These are phyloP conservation scores for Hypoxylon crocopeplum DNA, from an alignment of 495 filamentous ascomycete species.

Conservation along the genomic window DNA sequence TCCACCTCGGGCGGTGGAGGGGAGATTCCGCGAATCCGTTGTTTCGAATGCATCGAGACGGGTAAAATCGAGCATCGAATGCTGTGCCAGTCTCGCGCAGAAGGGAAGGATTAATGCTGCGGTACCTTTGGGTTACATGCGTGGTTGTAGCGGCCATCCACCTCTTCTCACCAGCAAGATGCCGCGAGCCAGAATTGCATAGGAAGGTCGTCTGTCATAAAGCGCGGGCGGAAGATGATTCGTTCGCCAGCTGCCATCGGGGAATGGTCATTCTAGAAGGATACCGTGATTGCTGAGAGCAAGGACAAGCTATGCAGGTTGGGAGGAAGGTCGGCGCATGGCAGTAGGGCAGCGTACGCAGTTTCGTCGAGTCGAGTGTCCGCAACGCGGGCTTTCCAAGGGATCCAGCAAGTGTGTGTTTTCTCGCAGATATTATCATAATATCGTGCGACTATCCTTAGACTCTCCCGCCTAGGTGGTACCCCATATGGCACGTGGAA, in stretches of 20 bases:
- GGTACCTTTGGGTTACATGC: conserved; percentile 17
- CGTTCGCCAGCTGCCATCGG: conserved; percentile 37
- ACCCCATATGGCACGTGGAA: conserved; percentile 36
- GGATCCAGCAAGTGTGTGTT: conserved; percentile 15
- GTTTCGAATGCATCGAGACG: conserved; percentile 37
- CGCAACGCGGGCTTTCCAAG: conserved; percentile 10
- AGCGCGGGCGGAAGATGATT: conserved; percentile 18
- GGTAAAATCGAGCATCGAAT: conserved; percentile 33
- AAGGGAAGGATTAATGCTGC: conserved; percentile 15
- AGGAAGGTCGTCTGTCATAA: conserved; percentile 34
- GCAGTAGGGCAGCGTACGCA: conserved; percentile 23
- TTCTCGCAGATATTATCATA: conserved; percentile 34
- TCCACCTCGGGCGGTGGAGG: conserved; percentile 44
- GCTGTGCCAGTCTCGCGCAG: conserved; percentile 26
- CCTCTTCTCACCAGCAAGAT: conserved; percentile 27
- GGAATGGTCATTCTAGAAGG: conserved; percentile 36
- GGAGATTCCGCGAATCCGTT: conserved; percentile 44
- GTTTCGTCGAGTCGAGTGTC: conserved; percentile 17
- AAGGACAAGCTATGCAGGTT: conserved; percentile 19
- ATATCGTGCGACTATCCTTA: conserved; percentile 20
- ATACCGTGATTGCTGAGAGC: conserved; percentile 7
- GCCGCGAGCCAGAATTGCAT: conserved; percentile 15
- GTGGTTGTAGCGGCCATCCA: conserved; percentile 26
- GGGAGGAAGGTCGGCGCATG: conserved; percentile 32
- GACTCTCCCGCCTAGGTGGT: conserved; percentile 17